Evolutionary conservation across 208 protist species (phyloP).

Genomic region (Acanthamoeba triangularis): DNA sequence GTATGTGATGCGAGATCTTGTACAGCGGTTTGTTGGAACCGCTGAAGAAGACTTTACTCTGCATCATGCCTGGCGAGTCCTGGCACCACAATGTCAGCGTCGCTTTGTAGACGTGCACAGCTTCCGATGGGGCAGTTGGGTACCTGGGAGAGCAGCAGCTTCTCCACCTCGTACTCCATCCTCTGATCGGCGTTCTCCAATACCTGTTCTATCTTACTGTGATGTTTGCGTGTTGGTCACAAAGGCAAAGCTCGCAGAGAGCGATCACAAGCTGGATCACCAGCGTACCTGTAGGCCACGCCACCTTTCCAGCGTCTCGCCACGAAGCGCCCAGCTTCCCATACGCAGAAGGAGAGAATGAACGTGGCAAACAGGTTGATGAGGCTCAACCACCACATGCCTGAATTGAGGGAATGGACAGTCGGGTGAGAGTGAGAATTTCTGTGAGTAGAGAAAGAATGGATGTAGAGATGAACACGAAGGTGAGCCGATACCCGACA

Average conservation of each 20-base stretch:
- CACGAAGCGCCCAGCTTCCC: conserved; percentile 22
- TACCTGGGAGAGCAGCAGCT: conserved; percentile 51
- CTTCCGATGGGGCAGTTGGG: neutral
- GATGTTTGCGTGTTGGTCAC: neutral
- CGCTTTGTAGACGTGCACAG: too few relatives aligned
- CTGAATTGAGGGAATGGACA: too few relatives aligned
- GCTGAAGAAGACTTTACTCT: conserved; percentile 42
- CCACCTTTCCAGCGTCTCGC: conserved; percentile 15
- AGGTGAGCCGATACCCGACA: neutral
- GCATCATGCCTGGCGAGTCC: neutral
- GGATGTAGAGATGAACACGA: neutral
- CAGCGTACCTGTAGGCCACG: conserved; percentile 6
- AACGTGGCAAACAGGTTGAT: conserved; percentile 50
- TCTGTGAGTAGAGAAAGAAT: neutral
- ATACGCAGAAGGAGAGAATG: conserved; percentile 53
- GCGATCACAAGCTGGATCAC: too few relatives aligned
- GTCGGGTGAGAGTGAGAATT: too few relatives aligned
- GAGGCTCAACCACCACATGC: conserved; percentile 62
- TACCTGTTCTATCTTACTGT: conserved; percentile 19
- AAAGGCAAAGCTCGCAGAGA: too few relatives aligned
- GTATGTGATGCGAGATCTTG: conserved; percentile 38
- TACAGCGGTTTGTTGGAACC: conserved; percentile 1
- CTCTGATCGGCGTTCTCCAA: conserved; percentile 38
- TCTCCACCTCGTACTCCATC: conserved; percentile 48
- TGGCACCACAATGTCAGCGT: neutral